Evolutionary conservation across 2,329 filamentous ascomycete species (phyloP).

Genomic region (Diaporthe helianthi): DNA sequence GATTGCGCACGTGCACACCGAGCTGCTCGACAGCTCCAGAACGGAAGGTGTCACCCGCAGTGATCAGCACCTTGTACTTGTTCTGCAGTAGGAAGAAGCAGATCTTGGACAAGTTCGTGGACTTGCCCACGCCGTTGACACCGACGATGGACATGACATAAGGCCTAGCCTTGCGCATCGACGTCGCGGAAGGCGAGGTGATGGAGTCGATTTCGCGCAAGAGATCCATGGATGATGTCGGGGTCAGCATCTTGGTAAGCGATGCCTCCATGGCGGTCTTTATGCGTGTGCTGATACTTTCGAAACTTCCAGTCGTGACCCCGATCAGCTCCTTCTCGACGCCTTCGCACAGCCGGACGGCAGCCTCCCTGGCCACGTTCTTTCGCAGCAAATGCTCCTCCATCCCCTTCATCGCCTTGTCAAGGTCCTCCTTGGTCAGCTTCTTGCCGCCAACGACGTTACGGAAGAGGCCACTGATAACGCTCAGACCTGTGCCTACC

Average conservation of each 20-base stretch:
- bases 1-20: conserved; percentile 90
- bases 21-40: conserved; percentile 97
- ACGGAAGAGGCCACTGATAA: conserved; percentile 87
- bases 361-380: conserved; percentile 95
- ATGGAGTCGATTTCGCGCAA: conserved; percentile 90
- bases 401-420: conserved; percentile 94
- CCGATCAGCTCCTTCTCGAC: conserved; percentile 91
- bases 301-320: conserved; percentile 90
- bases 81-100: conserved; percentile 98
- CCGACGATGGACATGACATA: conserved; percentile 99
- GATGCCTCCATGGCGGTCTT: conserved; percentile 90
- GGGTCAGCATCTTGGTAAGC: conserved; percentile 92
- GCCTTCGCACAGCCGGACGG: conserved; percentile 86
- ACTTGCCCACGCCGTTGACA: conserved; percentile 98
- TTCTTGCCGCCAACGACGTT: conserved; percentile 96
- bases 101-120: conserved; percentile 96
- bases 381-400: conserved; percentile 93
- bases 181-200: conserved; percentile 69
- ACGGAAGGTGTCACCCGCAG: conserved; percentile 82
- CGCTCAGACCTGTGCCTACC: conserved; percentile 79
- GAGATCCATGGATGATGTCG: conserved; percentile 91
- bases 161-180: conserved; percentile 72
- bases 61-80: conserved; percentile 69
- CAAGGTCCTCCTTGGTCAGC: conserved; percentile 85
- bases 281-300: conserved; percentile 84